Evolutionary conservation across 139 green algal species (phyloP).

Genomic region (Picochlorum sp.): DNA sequence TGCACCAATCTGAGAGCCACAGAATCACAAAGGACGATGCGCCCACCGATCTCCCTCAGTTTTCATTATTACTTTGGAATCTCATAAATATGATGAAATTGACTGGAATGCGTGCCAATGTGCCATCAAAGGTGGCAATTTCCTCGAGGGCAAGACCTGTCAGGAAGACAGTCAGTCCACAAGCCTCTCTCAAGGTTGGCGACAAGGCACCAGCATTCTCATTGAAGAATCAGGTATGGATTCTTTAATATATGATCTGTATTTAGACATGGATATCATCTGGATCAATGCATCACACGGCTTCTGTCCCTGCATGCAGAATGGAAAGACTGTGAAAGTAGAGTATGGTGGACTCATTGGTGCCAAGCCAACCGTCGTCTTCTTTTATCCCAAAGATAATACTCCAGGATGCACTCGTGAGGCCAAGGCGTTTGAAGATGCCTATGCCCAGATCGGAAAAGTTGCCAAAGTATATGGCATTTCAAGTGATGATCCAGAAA

Average conservation of each 20-base stretch:
- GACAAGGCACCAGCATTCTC: conserved; percentile 14
- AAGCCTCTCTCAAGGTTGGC: background rate
- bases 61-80: too few relatives aligned
- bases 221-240: conserved; percentile 6
- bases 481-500: conserved; percentile 4
- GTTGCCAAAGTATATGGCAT: conserved; percentile 8
- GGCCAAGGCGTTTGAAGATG: conserved; percentile 7
- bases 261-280: background rate
- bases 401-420: conserved; percentile 8
- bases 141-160: background rate
- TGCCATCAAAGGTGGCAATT: too few relatives aligned
- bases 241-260: too few relatives aligned
- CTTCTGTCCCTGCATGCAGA: background rate
- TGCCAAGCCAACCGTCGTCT: background rate
- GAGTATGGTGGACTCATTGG: conserved; percentile 1
- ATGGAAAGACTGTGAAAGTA: background rate
- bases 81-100: too few relatives aligned
- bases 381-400: conserved; percentile 15
- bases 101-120: too few relatives aligned
- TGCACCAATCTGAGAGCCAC: too few relatives aligned
- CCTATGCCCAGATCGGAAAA: conserved; percentile 1
- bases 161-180: background rate
- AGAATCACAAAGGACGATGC: too few relatives aligned
- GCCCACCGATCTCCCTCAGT: too few relatives aligned
- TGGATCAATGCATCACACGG: background rate